Percentiles rank a stretch among this genome's conserved stretches.
Evolutionary conservation across 2,329 filamentous ascomycete species (phyloP).

Genomic region (Exophiala aquamarina): DNA sequence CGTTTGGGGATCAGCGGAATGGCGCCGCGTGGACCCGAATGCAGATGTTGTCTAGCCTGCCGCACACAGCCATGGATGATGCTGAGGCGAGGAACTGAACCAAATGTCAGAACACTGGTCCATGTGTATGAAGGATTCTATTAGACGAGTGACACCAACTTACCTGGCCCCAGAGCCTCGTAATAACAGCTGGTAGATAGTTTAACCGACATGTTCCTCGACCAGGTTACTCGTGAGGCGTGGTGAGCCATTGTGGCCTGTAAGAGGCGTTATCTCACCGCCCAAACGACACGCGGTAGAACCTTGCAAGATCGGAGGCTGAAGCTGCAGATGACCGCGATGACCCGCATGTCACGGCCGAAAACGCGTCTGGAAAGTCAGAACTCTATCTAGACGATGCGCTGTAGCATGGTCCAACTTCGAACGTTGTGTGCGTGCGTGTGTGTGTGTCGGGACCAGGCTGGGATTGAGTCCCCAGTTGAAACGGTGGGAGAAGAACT

Average conservation of each 20-base stretch:
- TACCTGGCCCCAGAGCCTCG: slow-evolving; percentile 15
- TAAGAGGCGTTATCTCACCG: slow-evolving; percentile 10
- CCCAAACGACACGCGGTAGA: slow-evolving; percentile 11
- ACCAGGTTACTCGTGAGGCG: slow-evolving; percentile 17
- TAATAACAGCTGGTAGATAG: slow-evolving; percentile 20
- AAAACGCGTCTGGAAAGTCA: slow-evolving; percentile 3
- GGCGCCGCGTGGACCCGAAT: slow-evolving; percentile 12
- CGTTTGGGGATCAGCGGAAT: slow-evolving; percentile 13
- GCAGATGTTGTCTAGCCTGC: slow-evolving; percentile 12
- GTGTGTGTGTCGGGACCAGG: too few species aligned
- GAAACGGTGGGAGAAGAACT: too few species aligned
- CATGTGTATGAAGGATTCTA: background rate
- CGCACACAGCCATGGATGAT: slow-evolving; percentile 12
- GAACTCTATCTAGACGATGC: slow-evolving; percentile 14
- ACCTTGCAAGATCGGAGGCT: slow-evolving; percentile 19
- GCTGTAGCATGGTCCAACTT: slow-evolving; percentile 1
- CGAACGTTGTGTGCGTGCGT: background rate
- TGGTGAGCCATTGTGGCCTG: slow-evolving; percentile 9
- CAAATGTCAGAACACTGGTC: slow-evolving; percentile 6
- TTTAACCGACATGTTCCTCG: slow-evolving; percentile 18
- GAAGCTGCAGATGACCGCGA: slow-evolving; percentile 22
- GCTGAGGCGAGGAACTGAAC: slow-evolving; percentile 10
- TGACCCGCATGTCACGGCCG: slow-evolving; percentile 21
- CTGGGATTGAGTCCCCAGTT: too few species aligned
- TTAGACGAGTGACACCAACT: background rate